Conservation (phyloP, 306 rosid genomes). For the Cicer arietinum region DNA sequence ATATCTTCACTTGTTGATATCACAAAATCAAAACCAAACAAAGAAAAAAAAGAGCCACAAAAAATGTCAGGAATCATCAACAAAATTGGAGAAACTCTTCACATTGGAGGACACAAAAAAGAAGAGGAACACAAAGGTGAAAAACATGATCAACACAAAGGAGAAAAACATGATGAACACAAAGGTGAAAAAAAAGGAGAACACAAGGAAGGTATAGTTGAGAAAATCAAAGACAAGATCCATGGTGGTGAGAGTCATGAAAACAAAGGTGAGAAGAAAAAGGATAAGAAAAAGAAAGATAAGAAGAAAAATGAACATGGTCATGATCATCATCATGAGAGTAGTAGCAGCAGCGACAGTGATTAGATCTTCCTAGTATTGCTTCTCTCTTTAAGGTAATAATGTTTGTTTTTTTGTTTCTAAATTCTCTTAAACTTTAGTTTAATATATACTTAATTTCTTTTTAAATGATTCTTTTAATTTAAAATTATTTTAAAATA, state of each 20-base stretch:
- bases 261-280: conserved; percentile 27
- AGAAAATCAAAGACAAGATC: conserved; percentile 28
- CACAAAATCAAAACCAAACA: neutral
- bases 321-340: neutral
- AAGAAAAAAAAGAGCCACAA: conserved; percentile 19
- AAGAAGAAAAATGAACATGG: conserved; percentile 8
- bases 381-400: conserved; percentile 29
- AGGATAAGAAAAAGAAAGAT: conserved; percentile 27
- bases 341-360: conserved; percentile 37
- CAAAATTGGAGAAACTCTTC: conserved; percentile 57
- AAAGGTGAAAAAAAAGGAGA: neutral
- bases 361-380: neutral
- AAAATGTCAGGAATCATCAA: conserved; percentile 57
- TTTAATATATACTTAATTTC: neutral
- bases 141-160: conserved; percentile 22
- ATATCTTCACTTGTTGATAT: neutral
- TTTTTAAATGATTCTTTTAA: too few relatives aligned
- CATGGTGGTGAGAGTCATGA: conserved; percentile 28
- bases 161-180: conserved; percentile 10
- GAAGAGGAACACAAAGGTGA: conserved; percentile 43
- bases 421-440: neutral
- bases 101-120: conserved; percentile 49
- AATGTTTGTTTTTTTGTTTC: neutral
- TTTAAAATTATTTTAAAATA: too few relatives aligned
- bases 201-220: conserved; percentile 30